Evolutionary conservation across 768 basidiomycete genomes (phyloP), one percentile per base, ranked within the genome.

Genomic region (Naganishia vaughanmartiniae): DNA sequence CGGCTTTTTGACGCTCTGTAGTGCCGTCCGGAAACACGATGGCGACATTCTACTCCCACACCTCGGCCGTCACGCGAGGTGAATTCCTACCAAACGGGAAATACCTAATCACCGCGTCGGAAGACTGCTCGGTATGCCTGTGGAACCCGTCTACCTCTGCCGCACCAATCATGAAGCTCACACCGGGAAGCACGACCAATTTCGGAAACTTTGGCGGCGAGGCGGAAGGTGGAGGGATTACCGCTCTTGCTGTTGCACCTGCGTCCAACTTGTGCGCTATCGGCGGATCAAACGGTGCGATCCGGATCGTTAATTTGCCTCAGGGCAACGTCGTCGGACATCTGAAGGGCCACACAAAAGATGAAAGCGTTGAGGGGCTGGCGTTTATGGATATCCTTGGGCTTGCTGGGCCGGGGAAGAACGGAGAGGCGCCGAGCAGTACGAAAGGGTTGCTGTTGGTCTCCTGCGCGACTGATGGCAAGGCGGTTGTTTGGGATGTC

Each of bases 1-100:
- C 48, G 55, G 30, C 21, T 6, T 21, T 54, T 19, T 30, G 63
- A 28, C 42, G 17, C 31, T 33, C 10, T n/a, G 11, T 79, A 97
- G 95, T 99, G 33, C 96, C 96, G 2, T 90, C 90, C 7, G 96
- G 96, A 53, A 90, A 87, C 73, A 94, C 89, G 65, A 94, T 99
- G 90, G 90, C 93, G 77, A 94, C 98, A 10, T 92, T 98, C 75
- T 90, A 91, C 1, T 92, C 92, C 0, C 96, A 99, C 81, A 88
- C 87, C 0, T 87, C 89, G 6, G 82, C 93, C 6, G 89, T 93
- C 4, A 89, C 91, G 56, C 89, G 90, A 71, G 94, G 95, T 55
- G 86, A 89, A 74, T 98, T 95, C 82, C 93, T 92, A 0, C 92
- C 94, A 14, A 91, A 93, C 80, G 93, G 93, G 72, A 94, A 94